Base-by-base conservation (phyloP, 495 filamentous ascomycete species). In the Penicillium lagena region DNA sequence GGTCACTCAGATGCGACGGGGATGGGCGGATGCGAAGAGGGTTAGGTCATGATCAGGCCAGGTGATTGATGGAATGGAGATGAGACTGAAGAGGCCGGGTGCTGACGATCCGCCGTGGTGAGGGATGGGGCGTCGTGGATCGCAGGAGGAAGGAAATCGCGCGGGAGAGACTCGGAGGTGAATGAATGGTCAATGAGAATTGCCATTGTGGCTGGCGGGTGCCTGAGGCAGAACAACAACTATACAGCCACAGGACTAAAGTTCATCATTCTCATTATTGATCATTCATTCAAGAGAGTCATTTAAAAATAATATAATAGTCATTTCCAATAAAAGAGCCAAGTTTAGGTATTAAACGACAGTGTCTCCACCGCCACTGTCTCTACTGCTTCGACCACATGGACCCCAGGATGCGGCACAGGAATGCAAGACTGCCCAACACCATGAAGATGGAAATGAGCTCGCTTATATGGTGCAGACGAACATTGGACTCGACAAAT, bases 401-500 rank as follows among this genome's bases (percentile, higher is more conserved):
- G 22, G 22, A 4, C 22, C 32, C 32, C 32, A 6, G 7, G 10
- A 62, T 34, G 35, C 58, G 60, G 49, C 64, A 68, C 28, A 68
- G 28, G 14, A 58, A 51, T 36, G 46, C 66, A 35, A 59, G 38
- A 17, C 58, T 51, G 15, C 53, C 39, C 27, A 80, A 47, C 8
- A 80, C 70, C 42, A 64, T 57, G 49, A 83, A 83, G 39, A 83
- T 78, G 43, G 77, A 68, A 7, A 69, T 62, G 42, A 82, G 56
- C 44, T 85, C 81, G 50, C 56, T 68, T 62, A 71, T 75, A 41
- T 72, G 72, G 8, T 58, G 51, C 17, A 80, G 49, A 30, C 66
- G 63, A 27, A 83, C 78, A 51, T 77, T 63, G 0, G 79, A 79
- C 46, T 84, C 79, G 30, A 82, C 76, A 52, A 76, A 79, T 8